phyloP scores from a whole-genome alignment of 306 rosid genomes.

The Glycine tomentella region DNA sequence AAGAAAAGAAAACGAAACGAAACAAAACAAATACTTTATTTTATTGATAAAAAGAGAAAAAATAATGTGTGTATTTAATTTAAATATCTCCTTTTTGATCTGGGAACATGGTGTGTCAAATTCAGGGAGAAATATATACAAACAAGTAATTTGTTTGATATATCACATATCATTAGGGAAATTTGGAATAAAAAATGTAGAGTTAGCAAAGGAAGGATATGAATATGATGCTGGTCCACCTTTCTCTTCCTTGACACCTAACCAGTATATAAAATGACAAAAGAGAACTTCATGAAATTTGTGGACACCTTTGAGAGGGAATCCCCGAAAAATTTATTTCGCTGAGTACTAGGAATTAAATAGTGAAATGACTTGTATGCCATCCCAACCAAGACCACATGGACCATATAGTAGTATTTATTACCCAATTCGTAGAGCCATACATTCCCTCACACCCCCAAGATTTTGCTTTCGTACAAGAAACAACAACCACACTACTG shows the following conservation, averaged over 20 bases:
- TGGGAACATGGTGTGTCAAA: constrained; percentile 34
- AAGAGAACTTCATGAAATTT: constrained; percentile 41
- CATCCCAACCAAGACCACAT: not conserved
- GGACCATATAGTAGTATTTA: not conserved
- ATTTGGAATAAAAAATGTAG: not conserved
- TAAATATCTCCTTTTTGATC: constrained; percentile 15
- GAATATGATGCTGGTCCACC: constrained; percentile 33
- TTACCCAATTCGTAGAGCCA: not conserved
- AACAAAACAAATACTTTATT: not conserved
- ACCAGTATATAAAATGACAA: constrained; percentile 24
- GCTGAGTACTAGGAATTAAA: constrained; percentile 49
- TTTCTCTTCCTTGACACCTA: constrained; percentile 15
- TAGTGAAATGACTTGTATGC: not conserved
- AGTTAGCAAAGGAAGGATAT: not conserved
- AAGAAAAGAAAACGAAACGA: too few species aligned
- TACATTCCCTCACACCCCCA: not conserved
- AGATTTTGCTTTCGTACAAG: not conserved
- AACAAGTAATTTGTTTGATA: constrained; percentile 24
- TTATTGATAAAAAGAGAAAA: not conserved
- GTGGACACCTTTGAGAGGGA: constrained; percentile 43
- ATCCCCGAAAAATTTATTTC: constrained; percentile 14
- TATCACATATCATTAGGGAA: not conserved
- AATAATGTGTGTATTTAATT: not conserved
- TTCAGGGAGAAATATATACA: constrained; percentile 41
- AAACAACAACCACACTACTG: not conserved